Base-by-base conservation (phyloP, 1,284 basidiomycete species). In the Lignosus rhinocerotis region DNA sequence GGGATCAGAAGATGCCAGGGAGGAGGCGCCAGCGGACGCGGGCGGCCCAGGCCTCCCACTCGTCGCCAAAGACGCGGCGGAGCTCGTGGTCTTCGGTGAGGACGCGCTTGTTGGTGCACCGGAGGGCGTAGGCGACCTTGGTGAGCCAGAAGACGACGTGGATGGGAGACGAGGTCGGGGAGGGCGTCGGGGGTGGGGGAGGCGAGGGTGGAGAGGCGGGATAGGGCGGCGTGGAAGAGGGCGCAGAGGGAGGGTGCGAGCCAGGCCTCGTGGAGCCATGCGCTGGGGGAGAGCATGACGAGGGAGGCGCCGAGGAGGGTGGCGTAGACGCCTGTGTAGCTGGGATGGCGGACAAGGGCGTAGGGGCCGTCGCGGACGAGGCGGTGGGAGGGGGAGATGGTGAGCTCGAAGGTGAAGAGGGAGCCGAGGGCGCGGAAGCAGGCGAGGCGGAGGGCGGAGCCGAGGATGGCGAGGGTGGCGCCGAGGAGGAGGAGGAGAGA, bases 1-100 rank as follows among this genome's bases (percentile, higher is more conserved):
- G n/a, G n/a, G 6, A 7, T 47, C 36, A 58, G 41, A 53, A 67
- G 14, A 78, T 53, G 43, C 83, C 80, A 16, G 83, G 83, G 57
- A 83, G 67, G 59, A 85, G 80, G 81, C 80, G 79, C 75, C 75
- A 82, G 21, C 69, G 78, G 19, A 84, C 83, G 31, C 69, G 66
- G 21, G 65, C 70, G 32, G 80, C 81, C 62, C 83, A 86, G 21
- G 64, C 68, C n/a, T 84, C 80, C 84, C 84, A 86, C 63, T 79
- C 75, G 32, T 72, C 66, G 30, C 76, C 75, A 59, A 85, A 86
- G 48, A 79, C 61, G 59, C 78, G 78, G 46, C 69, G 73, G 70
- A 86, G 80, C 68, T 83, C 78, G 53, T 67, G 70, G 63, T 86
- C 84, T 72, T 86, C 84, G 2, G 81, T 66, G 19, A 44, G 36